Evolutionary conservation across 2,329 filamentous ascomycete species (phyloP), one percentile per base, ranked within the genome.

Genomic region (Catunica adiposa): DNA sequence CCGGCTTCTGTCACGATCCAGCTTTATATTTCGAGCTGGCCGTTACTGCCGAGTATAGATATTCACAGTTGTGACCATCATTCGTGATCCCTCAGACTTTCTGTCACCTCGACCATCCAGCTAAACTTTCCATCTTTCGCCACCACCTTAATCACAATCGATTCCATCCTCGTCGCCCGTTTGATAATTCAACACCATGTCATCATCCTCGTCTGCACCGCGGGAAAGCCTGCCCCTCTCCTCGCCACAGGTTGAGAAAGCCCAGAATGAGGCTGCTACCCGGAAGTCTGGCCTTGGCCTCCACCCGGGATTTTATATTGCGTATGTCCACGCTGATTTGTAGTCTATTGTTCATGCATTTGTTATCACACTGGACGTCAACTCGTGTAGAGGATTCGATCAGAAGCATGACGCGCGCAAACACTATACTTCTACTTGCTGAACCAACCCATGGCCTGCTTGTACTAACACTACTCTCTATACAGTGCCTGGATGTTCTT

Each of bases 401-500:
- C 29, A 34, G 29, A 34, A 5, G 29, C 29, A 34, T 34, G 29
- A 34, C 29, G 11, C 29, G 29, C 29, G 29, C 29, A 34, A 11
- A 34, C 11, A 34, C 29, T 34, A 11, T 11, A 34, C 29, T 5
- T 34, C 29, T 34, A 11, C 15, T 17, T 38, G 37, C 37, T 38
- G 37, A 38, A 11, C 40, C 3, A n/a, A 17, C 40, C 20, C 7
- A 2, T 44, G 15, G 15, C 5, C 37, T n/a, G n/a, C n/a, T n/a
- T n/a, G 11, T 34, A 34, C 29, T 34, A 34, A 34, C 11, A 34
- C 29, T 11, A 11, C 5, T 34, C 15, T 42, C 6, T 40, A 22
- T 29, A 25, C 47, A 77, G 75, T 55, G 77, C 79, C 64, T 94
- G 88, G 87, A 94, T 94, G 62, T 75, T 86, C 61, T 79, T 92